A percentile compares a stretch with the other conserved stretches of the same genome.
These are phyloP conservation scores for Phytophthora sp. DNA, from an alignment of 352 stramenopile genomes.

Conservation along the genomic window DNA sequence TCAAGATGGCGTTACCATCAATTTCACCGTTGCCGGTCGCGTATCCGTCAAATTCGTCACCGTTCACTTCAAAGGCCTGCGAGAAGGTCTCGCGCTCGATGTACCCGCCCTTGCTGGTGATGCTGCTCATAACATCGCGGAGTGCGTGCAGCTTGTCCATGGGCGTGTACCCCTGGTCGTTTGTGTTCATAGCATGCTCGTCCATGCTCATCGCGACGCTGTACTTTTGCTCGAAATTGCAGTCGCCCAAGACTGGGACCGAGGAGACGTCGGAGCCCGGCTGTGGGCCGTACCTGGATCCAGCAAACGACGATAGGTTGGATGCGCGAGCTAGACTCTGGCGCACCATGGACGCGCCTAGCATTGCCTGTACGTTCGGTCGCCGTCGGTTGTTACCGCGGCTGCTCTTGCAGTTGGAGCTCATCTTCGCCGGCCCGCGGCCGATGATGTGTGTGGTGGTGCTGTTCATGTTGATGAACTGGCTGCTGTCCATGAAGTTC, in stretches of 20 bases:
- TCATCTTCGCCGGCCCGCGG: slow-evolving; percentile 18
- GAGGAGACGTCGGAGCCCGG: slow-evolving; percentile 55
- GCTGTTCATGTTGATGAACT: slow-evolving; percentile 53
- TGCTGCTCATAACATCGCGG: slow-evolving; percentile 76
- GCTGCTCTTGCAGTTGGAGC: slow-evolving; percentile 39
- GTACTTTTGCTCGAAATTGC: slow-evolving; percentile 71
- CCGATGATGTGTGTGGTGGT: slow-evolving; percentile 43
- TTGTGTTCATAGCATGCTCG: slow-evolving; percentile 22
- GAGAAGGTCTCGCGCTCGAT: slow-evolving; percentile 83
- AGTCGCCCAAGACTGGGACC: slow-evolving; percentile 74
- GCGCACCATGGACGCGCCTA: slow-evolving; percentile 67
- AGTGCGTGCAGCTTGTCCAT: slow-evolving; percentile 72
- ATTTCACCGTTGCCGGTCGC: slow-evolving; percentile 57
- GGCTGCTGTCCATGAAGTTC: slow-evolving; percentile 68
- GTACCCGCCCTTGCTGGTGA: slow-evolving; percentile 65
- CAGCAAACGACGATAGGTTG: slow-evolving; percentile 41
- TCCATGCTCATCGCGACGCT: slow-evolving; percentile 70
- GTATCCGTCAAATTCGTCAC: slow-evolving; percentile 63
- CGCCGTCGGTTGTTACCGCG: slow-evolving; percentile 40
- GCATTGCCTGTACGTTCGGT: slow-evolving; percentile 70
- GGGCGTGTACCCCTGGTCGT: slow-evolving; percentile 39
- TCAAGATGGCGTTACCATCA: slow-evolving; percentile 78
- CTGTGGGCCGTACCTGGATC: slow-evolving; percentile 60
- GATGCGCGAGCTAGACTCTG: slow-evolving; percentile 57
- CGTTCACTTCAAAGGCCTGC: slow-evolving; percentile 70